These are phyloP conservation scores for Zasmidium cellare DNA, from an alignment of 2,329 filamentous ascomycete species.

Conservation along the genomic window DNA sequence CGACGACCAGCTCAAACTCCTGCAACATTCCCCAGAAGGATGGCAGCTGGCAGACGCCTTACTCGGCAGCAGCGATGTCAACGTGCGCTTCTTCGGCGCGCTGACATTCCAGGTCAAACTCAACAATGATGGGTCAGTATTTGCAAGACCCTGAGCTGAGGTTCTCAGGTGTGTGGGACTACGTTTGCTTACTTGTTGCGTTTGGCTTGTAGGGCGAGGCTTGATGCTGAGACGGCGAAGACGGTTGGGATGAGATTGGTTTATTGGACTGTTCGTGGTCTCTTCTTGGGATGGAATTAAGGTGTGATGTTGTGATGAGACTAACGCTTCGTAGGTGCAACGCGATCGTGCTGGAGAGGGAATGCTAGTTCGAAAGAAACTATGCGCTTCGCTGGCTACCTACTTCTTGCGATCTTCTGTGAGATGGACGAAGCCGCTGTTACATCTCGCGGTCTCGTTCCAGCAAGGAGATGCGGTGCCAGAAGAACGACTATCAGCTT, in stretches of 20 bases:
- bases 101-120: slow-evolving; percentile 92
- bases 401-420: slow-evolving; percentile 72
- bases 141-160: slow-evolving; percentile 31
- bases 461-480: slow-evolving; percentile 25
- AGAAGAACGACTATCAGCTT: slow-evolving; percentile 37
- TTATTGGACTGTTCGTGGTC: slow-evolving; percentile 56
- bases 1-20: slow-evolving; percentile 72
- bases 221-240: slow-evolving; percentile 59
- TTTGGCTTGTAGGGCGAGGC: slow-evolving; percentile 34
- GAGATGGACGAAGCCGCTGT: slow-evolving; percentile 65
- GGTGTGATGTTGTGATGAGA: background rate
- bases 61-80: slow-evolving; percentile 66
- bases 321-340: slow-evolving; percentile 17
- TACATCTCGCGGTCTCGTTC: slow-evolving; percentile 30
- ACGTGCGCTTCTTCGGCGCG: slow-evolving; percentile 88
- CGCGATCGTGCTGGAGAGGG: slow-evolving; percentile 55
- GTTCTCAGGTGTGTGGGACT: slow-evolving; percentile 26
- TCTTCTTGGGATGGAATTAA: background rate
- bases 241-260: slow-evolving; percentile 63
- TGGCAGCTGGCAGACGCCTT: slow-evolving; percentile 84
- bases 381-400: slow-evolving; percentile 74
- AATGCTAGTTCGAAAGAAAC: slow-evolving; percentile 67
- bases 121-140: slow-evolving; percentile 55
- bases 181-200: slow-evolving; percentile 16
- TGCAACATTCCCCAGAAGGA: slow-evolving; percentile 77